phyloP scores from a whole-genome alignment of 345 rosid genomes.

The Lepidium africanum region DNA sequence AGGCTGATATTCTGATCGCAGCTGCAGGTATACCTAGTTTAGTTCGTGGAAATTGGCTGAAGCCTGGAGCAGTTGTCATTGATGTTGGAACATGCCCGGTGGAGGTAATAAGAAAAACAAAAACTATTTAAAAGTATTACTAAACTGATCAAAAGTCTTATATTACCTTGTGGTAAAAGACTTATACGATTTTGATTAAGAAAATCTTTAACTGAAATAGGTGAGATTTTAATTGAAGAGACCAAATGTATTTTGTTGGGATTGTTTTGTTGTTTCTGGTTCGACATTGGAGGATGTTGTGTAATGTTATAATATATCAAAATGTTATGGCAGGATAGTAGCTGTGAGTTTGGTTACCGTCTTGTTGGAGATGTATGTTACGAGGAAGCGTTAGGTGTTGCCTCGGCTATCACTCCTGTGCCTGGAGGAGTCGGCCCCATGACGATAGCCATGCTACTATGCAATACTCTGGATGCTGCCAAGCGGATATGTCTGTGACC shows the following conservation, averaged over 20 bases:
- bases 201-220: not conserved
- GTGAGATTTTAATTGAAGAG: not conserved
- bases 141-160: not conserved
- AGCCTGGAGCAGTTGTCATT: conserved; percentile 76
- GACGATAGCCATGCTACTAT: conserved; percentile 90
- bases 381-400: conserved; percentile 72
- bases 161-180: not conserved
- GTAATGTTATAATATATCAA: not conserved
- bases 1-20: conserved; percentile 75
- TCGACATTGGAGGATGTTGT: conserved; percentile 1
- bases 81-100: conserved; percentile 84
- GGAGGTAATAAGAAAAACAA: conserved; percentile 38
- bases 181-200: not conserved
- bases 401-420: conserved; percentile 77
- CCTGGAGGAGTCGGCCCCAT: conserved; percentile 94
- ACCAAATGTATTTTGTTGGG: not conserved
- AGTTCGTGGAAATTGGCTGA: conserved; percentile 77
- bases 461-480: conserved; percentile 76
- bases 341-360: conserved; percentile 63
- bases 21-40: conserved; percentile 86
- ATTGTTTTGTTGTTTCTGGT: not conserved
- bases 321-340: conserved; percentile 51
- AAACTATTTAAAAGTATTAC: not conserved
- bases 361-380: conserved; percentile 79
- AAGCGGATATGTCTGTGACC: conserved; percentile 27